Base-by-base conservation (phyloP, 2,329 filamentous ascomycete species). In the Lachnellula willkommii region DNA sequence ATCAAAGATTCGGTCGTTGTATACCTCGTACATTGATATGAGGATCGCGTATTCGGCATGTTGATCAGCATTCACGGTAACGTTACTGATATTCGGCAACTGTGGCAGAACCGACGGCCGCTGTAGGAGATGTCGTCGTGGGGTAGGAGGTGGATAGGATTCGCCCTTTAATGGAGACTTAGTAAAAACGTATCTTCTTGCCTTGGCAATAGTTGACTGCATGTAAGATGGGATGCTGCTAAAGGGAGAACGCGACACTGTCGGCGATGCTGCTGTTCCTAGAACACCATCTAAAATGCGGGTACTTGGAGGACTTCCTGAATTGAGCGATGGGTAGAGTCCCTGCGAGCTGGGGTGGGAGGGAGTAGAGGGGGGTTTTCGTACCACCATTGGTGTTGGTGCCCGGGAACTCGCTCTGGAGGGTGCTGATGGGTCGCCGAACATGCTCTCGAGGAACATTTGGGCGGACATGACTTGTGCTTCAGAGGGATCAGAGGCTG, bases 11-110 rank as follows among this genome's bases (percentile, higher is more conserved):
- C 92, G 86, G 73, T 99, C 93, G 68, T 99, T 99, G 76, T 99
- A 96, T 1, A 99, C 93, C 71, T 99, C 94, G 72, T 97, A 97
- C 92, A 99, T 99, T 53, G 91, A 96, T 22, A 99, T 80, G 11
- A 99, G 77, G 53, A 99, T 84, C 4, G 88, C 87, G 65, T 96
- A 96, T 64, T 96, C 90, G 53, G 87, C 83, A 20, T 81, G 80
- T 1, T 79, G 77, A 59, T 92, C 88, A 48, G 84, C 77, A 0
- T 83, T 78, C 0, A 95, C 78, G 4, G 79, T 75, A 45, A 95
- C 76, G 51, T 85, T 78, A 71, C 84, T 83, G 52, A 96, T 83
- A 60, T 91, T 85, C 8, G 93, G 93, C 5, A 79, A 75, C 56
- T 87, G 83, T 1, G 92, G 89, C 5, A 94, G 76, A 2, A 79